These are phyloP conservation scores for Athelia psychrophila DNA, from an alignment of 1,284 basidiomycete species.

Conservation along the genomic window DNA sequence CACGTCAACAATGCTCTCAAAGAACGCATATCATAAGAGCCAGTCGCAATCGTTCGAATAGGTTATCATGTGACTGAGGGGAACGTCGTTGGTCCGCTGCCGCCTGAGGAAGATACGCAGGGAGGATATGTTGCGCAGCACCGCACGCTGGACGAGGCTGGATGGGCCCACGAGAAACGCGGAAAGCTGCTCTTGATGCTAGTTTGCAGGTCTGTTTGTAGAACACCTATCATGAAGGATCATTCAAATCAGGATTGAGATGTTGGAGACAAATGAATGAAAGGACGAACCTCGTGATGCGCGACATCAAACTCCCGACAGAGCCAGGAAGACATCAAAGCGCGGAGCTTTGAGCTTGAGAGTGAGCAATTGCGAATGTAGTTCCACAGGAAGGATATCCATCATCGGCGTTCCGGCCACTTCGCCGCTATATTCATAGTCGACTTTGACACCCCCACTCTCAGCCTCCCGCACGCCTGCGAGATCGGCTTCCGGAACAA, in stretches of 20 bases:
- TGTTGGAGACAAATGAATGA: constrained; percentile 22
- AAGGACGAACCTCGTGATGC: constrained; percentile 61
- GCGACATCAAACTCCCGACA: constrained; percentile 78
- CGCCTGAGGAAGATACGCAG: constrained; percentile 92
- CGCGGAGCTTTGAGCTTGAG: constrained; percentile 84
- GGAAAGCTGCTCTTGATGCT: constrained; percentile 84
- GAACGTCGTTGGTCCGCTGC: constrained; percentile 90
- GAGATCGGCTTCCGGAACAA: constrained; percentile 50
- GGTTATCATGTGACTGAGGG: constrained; percentile 97
- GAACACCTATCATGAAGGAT: constrained; percentile 61
- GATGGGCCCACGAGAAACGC: constrained; percentile 74
- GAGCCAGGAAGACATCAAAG: constrained; percentile 82
- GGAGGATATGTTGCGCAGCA: constrained; percentile 74
- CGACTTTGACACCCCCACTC: constrained; percentile 71
- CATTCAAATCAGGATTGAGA: constrained; percentile 13
- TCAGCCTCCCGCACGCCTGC: constrained; percentile 90
- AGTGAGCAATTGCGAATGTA: constrained; percentile 89
- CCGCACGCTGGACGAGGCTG: constrained; percentile 73
- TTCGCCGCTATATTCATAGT: constrained; percentile 52
- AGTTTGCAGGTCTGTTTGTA: constrained; percentile 90
- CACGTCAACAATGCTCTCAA: too few relatives aligned
- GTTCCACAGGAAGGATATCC: constrained; percentile 73
- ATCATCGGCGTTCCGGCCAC: constrained; percentile 41
- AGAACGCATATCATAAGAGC: constrained; percentile 74
- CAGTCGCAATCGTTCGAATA: constrained; percentile 97